A percentile compares a stretch with the other conserved stretches of the same genome.
These are phyloP conservation scores for Canavalia gladiata DNA, from an alignment of 306 rosid species.

Conservation along the genomic window DNA sequence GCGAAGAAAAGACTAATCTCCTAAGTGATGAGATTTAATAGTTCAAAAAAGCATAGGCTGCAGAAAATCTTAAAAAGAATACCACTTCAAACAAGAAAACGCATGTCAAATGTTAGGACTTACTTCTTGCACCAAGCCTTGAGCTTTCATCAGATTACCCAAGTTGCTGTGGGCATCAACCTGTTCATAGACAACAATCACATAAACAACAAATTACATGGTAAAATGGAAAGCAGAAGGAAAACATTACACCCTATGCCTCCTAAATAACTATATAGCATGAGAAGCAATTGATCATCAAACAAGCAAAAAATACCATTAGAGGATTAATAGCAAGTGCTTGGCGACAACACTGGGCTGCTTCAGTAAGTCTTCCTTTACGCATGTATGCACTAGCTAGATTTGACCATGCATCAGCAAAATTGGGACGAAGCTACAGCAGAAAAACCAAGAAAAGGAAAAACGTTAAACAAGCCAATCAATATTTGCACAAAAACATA, in stretches of 20 bases:
- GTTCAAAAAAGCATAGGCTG: conserved; percentile 10
- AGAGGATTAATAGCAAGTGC: conserved; percentile 94
- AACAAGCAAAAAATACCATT: conserved; percentile 63
- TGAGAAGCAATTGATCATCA: conserved; percentile 16
- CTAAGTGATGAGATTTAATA: conserved; percentile 23
- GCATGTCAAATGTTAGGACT: conserved; percentile 49
- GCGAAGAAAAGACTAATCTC: conserved; percentile 9
- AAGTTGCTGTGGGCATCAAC: conserved; percentile 69
- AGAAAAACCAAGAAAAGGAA: conserved; percentile 36
- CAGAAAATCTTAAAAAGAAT: conserved; percentile 16
- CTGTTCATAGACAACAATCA: conserved; percentile 35
- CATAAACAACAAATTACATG: conserved; percentile 10
- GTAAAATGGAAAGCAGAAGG: conserved; percentile 13
- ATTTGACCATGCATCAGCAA: conserved; percentile 99
- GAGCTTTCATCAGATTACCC: conserved; percentile 70
- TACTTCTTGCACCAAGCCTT: conserved; percentile 89
- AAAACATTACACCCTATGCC: conserved; percentile 12
- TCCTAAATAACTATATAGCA: conserved; percentile 7
- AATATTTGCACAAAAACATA: conserved; percentile 15
- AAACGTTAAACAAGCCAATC: conserved; percentile 26
- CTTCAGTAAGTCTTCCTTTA: conserved; percentile 93
- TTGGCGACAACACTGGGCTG: conserved; percentile 98
- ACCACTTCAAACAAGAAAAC: conserved; percentile 27
- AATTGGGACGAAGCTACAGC: conserved; percentile 92
- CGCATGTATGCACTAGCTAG: conserved; percentile 98